A percentile compares a stretch with the other conserved stretches of the same genome.
Evolutionary conservation across 768 basidiomycete species (phyloP).

Genomic region (Amanita rimosa): DNA sequence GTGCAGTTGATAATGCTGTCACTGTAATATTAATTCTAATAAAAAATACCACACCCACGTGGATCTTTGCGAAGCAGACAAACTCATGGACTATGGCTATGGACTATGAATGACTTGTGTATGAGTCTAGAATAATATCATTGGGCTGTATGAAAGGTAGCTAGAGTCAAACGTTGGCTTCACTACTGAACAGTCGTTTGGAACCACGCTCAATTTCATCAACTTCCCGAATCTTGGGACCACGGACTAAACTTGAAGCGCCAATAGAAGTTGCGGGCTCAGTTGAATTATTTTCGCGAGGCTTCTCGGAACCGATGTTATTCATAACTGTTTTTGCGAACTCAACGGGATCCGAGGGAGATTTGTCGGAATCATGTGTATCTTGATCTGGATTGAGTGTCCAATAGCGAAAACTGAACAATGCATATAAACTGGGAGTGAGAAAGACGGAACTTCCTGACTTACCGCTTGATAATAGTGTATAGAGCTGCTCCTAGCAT

Average conservation of each 20-base stretch:
- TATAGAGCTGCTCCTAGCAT: constrained; percentile 51
- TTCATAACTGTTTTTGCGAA: constrained; percentile 11
- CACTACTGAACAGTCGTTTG: not conserved
- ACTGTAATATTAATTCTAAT: not conserved
- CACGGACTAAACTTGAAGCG: not conserved
- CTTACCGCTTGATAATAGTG: constrained; percentile 37
- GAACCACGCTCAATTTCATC: not conserved
- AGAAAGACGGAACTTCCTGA: constrained; percentile 1
- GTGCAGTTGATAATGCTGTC: not conserved
- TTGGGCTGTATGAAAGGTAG: not conserved
- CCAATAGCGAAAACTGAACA: constrained; percentile 36
- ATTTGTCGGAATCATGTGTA: constrained; percentile 27
- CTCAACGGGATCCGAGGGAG: constrained; percentile 26
- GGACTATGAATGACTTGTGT: not conserved
- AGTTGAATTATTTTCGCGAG: not conserved
- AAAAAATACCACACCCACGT: not conserved
- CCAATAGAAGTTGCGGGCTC: not conserved
- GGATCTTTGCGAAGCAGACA: not conserved
- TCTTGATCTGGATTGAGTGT: constrained; percentile 34
- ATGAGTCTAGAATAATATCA: not conserved
- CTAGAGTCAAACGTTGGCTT: constrained; percentile 1
- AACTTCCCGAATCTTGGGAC: not conserved
- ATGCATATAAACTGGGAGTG: not conserved
- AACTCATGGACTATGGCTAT: not conserved
- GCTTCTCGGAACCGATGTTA: not conserved